These are phyloP conservation scores for Pythium plurisporium DNA, from an alignment of 352 stramenopile species.

Conservation along the genomic window DNA sequence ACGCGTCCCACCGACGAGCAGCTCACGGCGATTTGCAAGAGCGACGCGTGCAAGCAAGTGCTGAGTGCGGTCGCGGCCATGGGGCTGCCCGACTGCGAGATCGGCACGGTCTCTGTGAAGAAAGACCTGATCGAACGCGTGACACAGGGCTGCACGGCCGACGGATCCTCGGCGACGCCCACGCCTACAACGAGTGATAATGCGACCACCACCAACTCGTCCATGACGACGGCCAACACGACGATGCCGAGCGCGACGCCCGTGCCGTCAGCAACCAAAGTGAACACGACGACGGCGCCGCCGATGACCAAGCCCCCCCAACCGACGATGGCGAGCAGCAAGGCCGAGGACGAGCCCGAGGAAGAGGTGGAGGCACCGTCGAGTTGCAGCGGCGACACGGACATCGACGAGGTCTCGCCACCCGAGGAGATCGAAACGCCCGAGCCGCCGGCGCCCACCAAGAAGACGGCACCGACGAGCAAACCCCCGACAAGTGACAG, in stretches of 20 bases:
- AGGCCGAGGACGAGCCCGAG: background rate
- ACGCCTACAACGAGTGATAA: background rate
- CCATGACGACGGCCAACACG: background rate
- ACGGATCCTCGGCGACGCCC: background rate
- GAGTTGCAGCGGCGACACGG: background rate
- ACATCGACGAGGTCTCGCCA: background rate
- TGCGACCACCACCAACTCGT: background rate
- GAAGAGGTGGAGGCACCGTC: background rate
- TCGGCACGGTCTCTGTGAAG: slow-evolving; percentile 17
- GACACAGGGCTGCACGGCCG: slow-evolving; percentile 4
- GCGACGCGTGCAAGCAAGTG: slow-evolving; percentile 17
- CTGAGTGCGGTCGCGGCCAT: slow-evolving; percentile 3
- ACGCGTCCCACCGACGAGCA: slow-evolving; percentile 19
- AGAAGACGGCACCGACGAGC: background rate
- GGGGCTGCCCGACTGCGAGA: slow-evolving; percentile 15
- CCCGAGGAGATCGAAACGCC: background rate
- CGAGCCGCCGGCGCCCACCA: background rate
- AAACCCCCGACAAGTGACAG: background rate
- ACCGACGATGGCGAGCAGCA: background rate
- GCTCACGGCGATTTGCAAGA: slow-evolving; percentile 19
- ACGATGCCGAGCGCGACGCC: background rate
- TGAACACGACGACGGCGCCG: background rate
- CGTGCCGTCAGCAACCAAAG: background rate
- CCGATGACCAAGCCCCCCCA: too few species aligned
- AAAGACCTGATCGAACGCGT: slow-evolving; percentile 16